A percentile compares a stretch with the other conserved stretches of the same genome.
Conservation (phyloP, 2,329 filamentous ascomycete genomes). For the Colletotrichum sidae region DNA sequence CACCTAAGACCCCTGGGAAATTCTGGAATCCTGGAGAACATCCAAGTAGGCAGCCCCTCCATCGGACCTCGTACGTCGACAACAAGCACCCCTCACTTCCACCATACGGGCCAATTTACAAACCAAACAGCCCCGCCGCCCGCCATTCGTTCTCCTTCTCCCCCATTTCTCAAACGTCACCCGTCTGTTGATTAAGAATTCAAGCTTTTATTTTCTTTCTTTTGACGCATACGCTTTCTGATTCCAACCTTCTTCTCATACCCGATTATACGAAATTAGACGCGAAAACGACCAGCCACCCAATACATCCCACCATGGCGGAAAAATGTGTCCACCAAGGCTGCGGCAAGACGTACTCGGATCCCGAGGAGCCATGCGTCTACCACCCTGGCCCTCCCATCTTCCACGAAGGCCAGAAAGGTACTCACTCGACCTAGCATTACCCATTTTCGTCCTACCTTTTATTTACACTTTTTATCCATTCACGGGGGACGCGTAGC, state of each 20-base stretch:
- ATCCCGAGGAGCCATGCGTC: conserved; percentile 83
- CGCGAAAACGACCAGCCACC: conserved; percentile 30
- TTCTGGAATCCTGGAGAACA: conserved; percentile 41
- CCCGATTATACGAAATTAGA: background rate
- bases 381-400: conserved; percentile 95
- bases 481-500: conserved; percentile 27
- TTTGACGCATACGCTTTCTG: too few species aligned
- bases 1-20: conserved; percentile 30
- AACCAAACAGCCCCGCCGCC: conserved; percentile 10
- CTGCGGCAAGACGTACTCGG: conserved; percentile 88
- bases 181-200: conserved; percentile 10
- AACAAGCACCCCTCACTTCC: conserved; percentile 31
- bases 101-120: conserved; percentile 26
- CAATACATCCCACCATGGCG: conserved; percentile 61
- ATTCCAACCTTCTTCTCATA: too few species aligned
- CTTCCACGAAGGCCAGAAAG: conserved; percentile 99
- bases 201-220: background rate
- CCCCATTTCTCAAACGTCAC: conserved; percentile 24
- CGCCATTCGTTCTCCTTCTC: background rate
- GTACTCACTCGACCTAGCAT: conserved; percentile 58
- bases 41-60: conserved; percentile 31
- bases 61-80: conserved; percentile 24
- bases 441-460: conserved; percentile 23
- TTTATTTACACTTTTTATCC: conserved; percentile 16
- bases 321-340: conserved; percentile 96